Conservation (phyloP, 1,284 basidiomycete genomes). For the Austropuccinia psidii region DNA sequence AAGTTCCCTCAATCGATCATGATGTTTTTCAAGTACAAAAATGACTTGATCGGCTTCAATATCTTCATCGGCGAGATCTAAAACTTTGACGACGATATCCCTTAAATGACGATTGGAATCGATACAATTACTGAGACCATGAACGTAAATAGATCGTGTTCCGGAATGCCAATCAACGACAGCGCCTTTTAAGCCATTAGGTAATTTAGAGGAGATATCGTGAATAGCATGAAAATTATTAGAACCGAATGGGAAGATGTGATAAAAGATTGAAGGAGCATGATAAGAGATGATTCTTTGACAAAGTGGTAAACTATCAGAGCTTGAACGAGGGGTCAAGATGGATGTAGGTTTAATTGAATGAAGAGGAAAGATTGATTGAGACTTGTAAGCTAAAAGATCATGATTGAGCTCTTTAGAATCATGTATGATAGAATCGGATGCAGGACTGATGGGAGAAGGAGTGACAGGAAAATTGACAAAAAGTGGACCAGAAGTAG, state of each 20-base stretch:
- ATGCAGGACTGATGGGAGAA: conserved; percentile 32
- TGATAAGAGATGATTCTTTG: neutral
- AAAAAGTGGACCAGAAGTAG: conserved; percentile 20
- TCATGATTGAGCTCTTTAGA: neutral
- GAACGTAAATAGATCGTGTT: conserved; percentile 22
- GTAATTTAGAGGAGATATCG: conserved; percentile 20
- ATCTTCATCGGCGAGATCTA: conserved; percentile 32
- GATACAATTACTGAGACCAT: conserved; percentile 5
- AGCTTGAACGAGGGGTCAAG: conserved; percentile 26
- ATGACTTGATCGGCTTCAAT: conserved; percentile 32
- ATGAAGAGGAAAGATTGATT: neutral
- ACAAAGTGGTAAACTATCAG: conserved; percentile 15
- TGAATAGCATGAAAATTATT: conserved; percentile 25
- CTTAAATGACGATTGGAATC: neutral
- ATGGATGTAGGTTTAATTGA: conserved; percentile 2
- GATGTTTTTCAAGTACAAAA: conserved; percentile 27
- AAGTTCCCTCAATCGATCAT: conserved; percentile 19
- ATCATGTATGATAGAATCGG: neutral
- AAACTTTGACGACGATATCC: conserved; percentile 9
- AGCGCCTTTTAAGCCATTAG: conserved; percentile 17
- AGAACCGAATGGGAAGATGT: conserved; percentile 18
- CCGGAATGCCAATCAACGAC: conserved; percentile 22
- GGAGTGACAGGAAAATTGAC: conserved; percentile 33
- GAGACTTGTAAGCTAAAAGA: neutral
- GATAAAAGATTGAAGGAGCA: neutral